phyloP scores from a whole-genome alignment of 2,329 filamentous ascomycete species.

The Graphiopsis chlorocephala region DNA sequence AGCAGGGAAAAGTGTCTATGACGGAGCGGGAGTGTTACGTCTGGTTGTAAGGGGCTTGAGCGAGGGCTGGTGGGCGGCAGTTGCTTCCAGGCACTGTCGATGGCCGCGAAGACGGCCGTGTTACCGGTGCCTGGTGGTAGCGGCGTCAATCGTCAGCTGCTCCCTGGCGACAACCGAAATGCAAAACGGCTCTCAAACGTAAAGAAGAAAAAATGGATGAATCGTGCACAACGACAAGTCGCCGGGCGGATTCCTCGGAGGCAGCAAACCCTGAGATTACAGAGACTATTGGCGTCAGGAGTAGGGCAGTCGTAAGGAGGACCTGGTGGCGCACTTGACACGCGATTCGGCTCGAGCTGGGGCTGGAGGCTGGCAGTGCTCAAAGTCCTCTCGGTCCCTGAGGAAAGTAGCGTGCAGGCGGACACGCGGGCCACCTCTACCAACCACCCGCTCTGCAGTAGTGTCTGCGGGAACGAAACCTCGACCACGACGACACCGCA shows the following conservation, averaged over 20 bases:
- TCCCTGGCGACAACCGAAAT: background rate
- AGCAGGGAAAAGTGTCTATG: background rate
- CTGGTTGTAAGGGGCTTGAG: background rate
- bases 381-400: background rate
- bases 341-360: background rate
- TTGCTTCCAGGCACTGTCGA: background rate
- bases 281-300: background rate
- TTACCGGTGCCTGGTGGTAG: background rate
- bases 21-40: background rate
- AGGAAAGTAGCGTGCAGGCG: background rate
- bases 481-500: conserved; percentile 6
- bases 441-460: background rate
- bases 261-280: background rate
- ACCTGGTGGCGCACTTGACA: background rate
- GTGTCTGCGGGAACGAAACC: background rate
- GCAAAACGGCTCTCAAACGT: background rate
- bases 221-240: background rate
- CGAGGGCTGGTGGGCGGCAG: background rate
- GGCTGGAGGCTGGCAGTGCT: background rate
- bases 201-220: background rate
- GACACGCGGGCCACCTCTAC: background rate
- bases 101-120: background rate
- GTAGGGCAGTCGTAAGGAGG: background rate
- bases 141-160: too few relatives aligned
- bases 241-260: background rate